phyloP scores from a whole-genome alignment of 495 filamentous ascomycete species.

The Penicillium antarcticum region DNA sequence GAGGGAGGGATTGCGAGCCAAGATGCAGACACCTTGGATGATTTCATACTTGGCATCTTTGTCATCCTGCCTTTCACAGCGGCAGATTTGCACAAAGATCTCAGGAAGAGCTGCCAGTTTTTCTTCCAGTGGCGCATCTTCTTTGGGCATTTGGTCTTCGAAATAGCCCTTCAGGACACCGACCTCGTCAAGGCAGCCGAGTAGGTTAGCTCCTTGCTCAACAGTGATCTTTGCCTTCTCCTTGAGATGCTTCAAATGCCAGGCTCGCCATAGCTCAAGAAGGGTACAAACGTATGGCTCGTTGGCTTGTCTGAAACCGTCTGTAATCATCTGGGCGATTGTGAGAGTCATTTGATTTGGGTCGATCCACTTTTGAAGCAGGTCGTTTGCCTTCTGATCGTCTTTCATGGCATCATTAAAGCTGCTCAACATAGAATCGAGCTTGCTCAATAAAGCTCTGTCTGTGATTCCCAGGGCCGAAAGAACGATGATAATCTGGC shows the following conservation, averaged over 20 bases:
- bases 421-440: constrained; percentile 58
- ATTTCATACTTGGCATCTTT: constrained; percentile 53
- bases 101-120: constrained; percentile 61
- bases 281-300: constrained; percentile 84
- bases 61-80: constrained; percentile 27
- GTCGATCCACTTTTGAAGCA: constrained; percentile 76
- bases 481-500: constrained; percentile 84
- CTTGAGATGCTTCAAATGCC: constrained; percentile 81
- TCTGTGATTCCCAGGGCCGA: constrained; percentile 72
- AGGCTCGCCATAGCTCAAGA: constrained; percentile 71
- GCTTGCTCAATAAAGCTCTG: constrained; percentile 61
- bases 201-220: constrained; percentile 76
- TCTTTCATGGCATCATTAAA: constrained; percentile 68
- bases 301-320: constrained; percentile 70
- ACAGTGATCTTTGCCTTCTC: constrained; percentile 88
- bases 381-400: constrained; percentile 54
- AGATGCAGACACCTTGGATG: constrained; percentile 74
- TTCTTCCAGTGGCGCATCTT: constrained; percentile 27
- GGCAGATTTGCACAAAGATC: constrained; percentile 80
- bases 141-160: constrained; percentile 20
- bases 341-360: constrained; percentile 74
- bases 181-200: constrained; percentile 90
- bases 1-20: constrained; percentile 90
- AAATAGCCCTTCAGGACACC: constrained; percentile 68
- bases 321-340: constrained; percentile 68